Evolutionary conservation across 352 stramenopile genomes (phyloP).

Genomic region (Pythium dissotocum): DNA sequence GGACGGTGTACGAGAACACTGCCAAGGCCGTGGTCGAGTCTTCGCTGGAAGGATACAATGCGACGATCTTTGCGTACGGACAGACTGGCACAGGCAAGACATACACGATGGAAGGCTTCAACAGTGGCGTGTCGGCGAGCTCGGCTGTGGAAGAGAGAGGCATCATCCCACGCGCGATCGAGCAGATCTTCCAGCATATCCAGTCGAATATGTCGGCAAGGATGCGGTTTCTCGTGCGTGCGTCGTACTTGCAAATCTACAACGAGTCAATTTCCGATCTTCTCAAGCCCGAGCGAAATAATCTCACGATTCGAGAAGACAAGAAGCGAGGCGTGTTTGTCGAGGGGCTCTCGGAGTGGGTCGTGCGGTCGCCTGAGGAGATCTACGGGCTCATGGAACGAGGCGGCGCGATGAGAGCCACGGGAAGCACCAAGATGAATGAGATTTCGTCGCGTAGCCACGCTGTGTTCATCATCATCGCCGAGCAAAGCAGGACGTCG

Average conservation of each 20-base stretch:
- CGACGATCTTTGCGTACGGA: conserved; percentile 91
- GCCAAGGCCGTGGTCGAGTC: conserved; percentile 92
- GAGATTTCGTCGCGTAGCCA: conserved; percentile 86
- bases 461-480: conserved; percentile 95
- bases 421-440: conserved; percentile 89
- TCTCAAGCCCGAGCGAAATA: conserved; percentile 91
- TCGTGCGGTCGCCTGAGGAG: conserved; percentile 90
- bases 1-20: conserved; percentile 93
- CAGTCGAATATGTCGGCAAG: conserved; percentile 81
- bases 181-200: conserved; percentile 95
- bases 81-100: conserved; percentile 93
- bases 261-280: conserved; percentile 95
- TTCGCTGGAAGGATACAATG: conserved; percentile 91
- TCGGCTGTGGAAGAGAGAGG: conserved; percentile 87
- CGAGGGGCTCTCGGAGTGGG: conserved; percentile 93
- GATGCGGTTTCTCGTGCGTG: conserved; percentile 91
- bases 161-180: conserved; percentile 97
- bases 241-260: conserved; percentile 95
- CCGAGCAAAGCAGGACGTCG: conserved; percentile 90
- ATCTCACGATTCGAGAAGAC: conserved; percentile 94
- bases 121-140: conserved; percentile 68
- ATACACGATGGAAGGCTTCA: conserved; percentile 97
- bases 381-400: conserved; percentile 95
- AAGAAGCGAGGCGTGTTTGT: conserved; percentile 93
- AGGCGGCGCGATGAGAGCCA: conserved; percentile 80